A percentile compares a stretch with the other conserved stretches of the same genome.
Conservation (phyloP, 768 basidiomycete species). For the Amanita thiersii region DNA sequence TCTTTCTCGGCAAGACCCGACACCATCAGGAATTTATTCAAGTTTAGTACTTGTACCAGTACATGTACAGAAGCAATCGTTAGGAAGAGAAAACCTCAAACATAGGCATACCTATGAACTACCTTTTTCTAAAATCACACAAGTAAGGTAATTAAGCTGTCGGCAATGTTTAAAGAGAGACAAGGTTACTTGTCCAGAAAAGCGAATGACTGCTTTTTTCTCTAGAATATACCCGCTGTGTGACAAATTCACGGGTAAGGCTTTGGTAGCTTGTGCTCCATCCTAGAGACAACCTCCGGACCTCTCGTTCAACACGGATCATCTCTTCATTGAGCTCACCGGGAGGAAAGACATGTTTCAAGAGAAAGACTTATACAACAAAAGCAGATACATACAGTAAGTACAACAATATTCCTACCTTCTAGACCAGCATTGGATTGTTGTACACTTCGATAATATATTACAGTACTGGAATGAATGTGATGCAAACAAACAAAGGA, state of each 20-base stretch:
- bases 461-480: no score
- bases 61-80: no score
- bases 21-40: no score
- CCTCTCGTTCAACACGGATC: constrained; percentile 79
- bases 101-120: constrained; percentile 29
- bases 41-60: no score
- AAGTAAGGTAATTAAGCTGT: constrained; percentile 6
- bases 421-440: no score
- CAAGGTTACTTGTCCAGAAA: constrained; percentile 66
- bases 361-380: no score
- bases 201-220: constrained; percentile 91
- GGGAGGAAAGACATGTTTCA: constrained; percentile 86
- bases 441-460: no score
- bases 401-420: no score
- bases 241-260: constrained; percentile 88
- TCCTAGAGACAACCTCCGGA: constrained; percentile 80
- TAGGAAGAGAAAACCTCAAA: no score
- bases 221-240: constrained; percentile 90
- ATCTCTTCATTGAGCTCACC: constrained; percentile 94
- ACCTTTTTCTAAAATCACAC: constrained; percentile 38
- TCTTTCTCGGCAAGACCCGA: no score
- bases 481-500: no score
- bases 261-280: constrained; percentile 97
- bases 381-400: no score
- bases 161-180: neutral